A percentile compares a stretch with the other conserved stretches of the same genome.
Evolutionary conservation across 2,329 filamentous ascomycete species (phyloP).

Genomic region (Penicillium verrucosum): DNA sequence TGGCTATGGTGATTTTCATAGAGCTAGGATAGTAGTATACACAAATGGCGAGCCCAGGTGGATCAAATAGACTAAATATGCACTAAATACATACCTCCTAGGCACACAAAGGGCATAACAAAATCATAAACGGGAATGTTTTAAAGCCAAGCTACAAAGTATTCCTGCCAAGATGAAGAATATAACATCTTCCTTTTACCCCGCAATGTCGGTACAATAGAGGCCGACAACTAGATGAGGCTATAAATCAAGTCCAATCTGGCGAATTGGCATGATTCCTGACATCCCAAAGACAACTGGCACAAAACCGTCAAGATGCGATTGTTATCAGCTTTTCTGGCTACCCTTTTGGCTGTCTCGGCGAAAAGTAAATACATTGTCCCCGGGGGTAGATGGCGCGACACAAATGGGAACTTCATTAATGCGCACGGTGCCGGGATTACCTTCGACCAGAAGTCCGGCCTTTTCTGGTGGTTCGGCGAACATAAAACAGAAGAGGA

Average conservation of each 20-base stretch:
- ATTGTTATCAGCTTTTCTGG: neutral
- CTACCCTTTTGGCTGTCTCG: neutral
- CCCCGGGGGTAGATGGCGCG: conserved; percentile 59
- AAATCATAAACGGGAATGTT: neutral
- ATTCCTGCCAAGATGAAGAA: conserved; percentile 1
- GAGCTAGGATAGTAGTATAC: neutral
- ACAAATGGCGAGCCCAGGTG: neutral
- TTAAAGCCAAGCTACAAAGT: neutral
- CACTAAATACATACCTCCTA: neutral
- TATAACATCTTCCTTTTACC: neutral
- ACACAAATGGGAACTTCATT: conserved; percentile 58
- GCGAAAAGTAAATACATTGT: conserved; percentile 55
- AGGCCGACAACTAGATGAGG: neutral
- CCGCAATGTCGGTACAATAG: conserved; percentile 10
- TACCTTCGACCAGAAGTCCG: conserved; percentile 50
- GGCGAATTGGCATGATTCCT: neutral
- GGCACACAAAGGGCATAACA: too few species aligned
- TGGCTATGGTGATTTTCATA: neutral
- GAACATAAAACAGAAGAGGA: conserved; percentile 60
- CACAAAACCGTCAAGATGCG: neutral
- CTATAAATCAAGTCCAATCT: neutral
- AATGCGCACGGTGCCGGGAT: conserved; percentile 62
- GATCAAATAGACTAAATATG: neutral
- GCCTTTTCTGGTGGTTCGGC: conserved; percentile 60
- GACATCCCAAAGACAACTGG: neutral